These are phyloP conservation scores for Naganishia cerealis DNA, from an alignment of 1,284 basidiomycete genomes.

Conservation along the genomic window DNA sequence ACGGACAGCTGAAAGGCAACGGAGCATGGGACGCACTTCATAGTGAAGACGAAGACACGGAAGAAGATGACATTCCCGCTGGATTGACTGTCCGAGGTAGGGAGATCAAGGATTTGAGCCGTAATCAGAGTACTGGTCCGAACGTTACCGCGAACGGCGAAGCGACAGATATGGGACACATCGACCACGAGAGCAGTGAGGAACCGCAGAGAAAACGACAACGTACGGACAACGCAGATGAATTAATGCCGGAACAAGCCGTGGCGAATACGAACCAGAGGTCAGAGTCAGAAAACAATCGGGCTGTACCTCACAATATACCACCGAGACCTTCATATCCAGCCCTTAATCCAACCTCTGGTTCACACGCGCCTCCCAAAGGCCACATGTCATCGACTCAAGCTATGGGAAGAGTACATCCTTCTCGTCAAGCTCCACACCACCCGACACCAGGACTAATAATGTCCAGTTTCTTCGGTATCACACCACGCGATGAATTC, in stretches of 20 bases:
- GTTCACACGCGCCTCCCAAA: neutral
- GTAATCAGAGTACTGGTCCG: neutral
- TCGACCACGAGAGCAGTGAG: neutral
- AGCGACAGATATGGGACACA: neutral
- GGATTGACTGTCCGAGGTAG: conserved; percentile 14
- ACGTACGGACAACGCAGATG: neutral
- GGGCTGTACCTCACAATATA: neutral
- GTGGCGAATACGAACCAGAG: neutral
- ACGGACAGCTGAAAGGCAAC: neutral
- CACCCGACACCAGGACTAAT: conserved; percentile 29
- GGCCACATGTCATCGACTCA: neutral
- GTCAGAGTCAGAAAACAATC: neutral
- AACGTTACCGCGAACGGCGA: neutral
- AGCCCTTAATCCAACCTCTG: neutral
- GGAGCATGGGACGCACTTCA: conserved; percentile 23
- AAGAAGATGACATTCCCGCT: conserved; percentile 20
- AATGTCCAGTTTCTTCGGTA: conserved; percentile 64
- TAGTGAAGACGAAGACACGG: conserved; percentile 7
- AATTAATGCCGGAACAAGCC: neutral
- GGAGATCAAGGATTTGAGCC: conserved; percentile 1
- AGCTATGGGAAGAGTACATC: neutral
- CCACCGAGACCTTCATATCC: neutral
- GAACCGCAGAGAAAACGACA: conserved; percentile 10
- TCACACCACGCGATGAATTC: conserved; percentile 92
- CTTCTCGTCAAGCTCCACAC: conserved; percentile 8